Evolutionary conservation across 371 early-diverging fungal species (phyloP).

Genomic region (Mucor plumbeus): DNA sequence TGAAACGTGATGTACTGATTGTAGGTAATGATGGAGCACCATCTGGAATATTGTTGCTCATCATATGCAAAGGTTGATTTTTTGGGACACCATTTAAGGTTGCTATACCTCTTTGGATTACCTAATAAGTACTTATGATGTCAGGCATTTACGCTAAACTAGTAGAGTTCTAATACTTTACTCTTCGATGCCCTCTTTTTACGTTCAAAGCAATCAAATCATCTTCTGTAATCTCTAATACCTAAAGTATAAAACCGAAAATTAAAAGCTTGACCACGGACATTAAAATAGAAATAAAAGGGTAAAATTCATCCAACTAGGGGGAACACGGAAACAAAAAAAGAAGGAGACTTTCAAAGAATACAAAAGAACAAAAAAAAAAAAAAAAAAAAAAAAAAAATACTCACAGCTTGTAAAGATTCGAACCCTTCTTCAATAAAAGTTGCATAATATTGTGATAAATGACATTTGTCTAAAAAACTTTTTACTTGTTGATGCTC

Average conservation of each 20-base stretch:
- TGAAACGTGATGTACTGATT: neutral
- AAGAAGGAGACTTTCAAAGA: slow-evolving; percentile 1
- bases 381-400: neutral
- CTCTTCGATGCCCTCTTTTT: slow-evolving; percentile 57
- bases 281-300: neutral
- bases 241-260: slow-evolving; percentile 21
- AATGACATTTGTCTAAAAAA: slow-evolving; percentile 39
- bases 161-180: slow-evolving; percentile 21
- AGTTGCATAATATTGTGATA: slow-evolving; percentile 35
- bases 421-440: slow-evolving; percentile 57
- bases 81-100: slow-evolving; percentile 40
- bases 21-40: neutral
- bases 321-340: no score
- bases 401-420: slow-evolving; percentile 45
- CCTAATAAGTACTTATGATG: slow-evolving; percentile 11
- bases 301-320: neutral
- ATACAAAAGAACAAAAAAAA: neutral
- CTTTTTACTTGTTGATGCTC: slow-evolving; percentile 10
- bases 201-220: slow-evolving; percentile 53
- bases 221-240: slow-evolving; percentile 52
- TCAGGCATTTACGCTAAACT: neutral
- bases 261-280: neutral
- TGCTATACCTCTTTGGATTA: slow-evolving; percentile 55
- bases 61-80: slow-evolving; percentile 25
- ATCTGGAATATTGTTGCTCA: neutral